phyloP scores from a whole-genome alignment of 768 basidiomycete species.

The Podaxis sp. region DNA sequence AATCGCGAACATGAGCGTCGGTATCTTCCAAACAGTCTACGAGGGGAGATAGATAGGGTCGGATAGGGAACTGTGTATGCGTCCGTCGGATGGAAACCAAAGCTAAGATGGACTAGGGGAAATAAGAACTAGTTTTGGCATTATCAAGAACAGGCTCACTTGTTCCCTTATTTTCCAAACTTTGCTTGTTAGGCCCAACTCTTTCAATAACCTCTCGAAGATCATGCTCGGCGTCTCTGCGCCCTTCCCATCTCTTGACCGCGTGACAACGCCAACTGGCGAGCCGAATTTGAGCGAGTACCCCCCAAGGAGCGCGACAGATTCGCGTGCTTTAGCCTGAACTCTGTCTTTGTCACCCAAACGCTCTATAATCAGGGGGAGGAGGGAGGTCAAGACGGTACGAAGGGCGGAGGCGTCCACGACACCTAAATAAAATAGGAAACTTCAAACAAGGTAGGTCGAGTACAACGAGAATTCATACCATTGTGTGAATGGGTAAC shows the following conservation, averaged over 20 bases:
- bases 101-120: constrained; percentile 51
- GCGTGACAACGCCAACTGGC: constrained; percentile 37
- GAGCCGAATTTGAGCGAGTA: constrained; percentile 60
- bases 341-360: constrained; percentile 78
- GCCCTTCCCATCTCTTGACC: constrained; percentile 46
- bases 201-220: constrained; percentile 70
- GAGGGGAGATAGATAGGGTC: constrained; percentile 73
- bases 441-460: constrained; percentile 49
- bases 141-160: constrained; percentile 36
- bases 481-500: constrained; percentile 35
- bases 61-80: constrained; percentile 73
- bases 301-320: constrained; percentile 70
- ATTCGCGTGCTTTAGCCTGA: constrained; percentile 71
- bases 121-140: neutral
- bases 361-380: constrained; percentile 73
- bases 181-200: constrained; percentile 74
- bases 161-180: constrained; percentile 86
- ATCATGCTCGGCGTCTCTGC: constrained; percentile 63
- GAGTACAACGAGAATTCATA: constrained; percentile 22
- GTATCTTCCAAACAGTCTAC: constrained; percentile 88
- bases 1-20: constrained; percentile 86
- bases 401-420: constrained; percentile 60
- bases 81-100: constrained; percentile 70
- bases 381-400: constrained; percentile 60
- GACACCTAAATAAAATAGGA: constrained; percentile 34